These are phyloP conservation scores for Aplosporella prunicola DNA, from an alignment of 2,329 filamentous ascomycete species.

Conservation along the genomic window DNA sequence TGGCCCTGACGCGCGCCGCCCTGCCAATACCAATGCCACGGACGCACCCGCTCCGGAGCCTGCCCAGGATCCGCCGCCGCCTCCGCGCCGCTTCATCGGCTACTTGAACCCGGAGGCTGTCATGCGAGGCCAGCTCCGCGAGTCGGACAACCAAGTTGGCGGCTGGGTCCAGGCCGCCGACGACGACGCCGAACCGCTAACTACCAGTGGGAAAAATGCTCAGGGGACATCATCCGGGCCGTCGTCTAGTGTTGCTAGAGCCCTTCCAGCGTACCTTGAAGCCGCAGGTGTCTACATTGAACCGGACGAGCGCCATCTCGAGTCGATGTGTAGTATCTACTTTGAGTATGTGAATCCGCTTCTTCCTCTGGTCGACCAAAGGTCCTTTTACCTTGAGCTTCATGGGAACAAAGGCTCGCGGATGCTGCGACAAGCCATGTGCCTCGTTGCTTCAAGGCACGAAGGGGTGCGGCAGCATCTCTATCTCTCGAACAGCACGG, in stretches of 20 bases:
- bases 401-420: constrained; percentile 27
- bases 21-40: no score
- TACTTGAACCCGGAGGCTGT: constrained; percentile 40
- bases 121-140: constrained; percentile 31
- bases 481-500: constrained; percentile 26
- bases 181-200: neutral
- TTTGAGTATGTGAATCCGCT: constrained; percentile 38
- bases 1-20: no score
- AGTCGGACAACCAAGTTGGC: constrained; percentile 20
- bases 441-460: constrained; percentile 40
- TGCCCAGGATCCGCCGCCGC: constrained; percentile 16
- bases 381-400: constrained; percentile 31
- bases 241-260: constrained; percentile 20
- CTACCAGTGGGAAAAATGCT: no score
- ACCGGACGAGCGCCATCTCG: constrained; percentile 26
- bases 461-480: constrained; percentile 32
- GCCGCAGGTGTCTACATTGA: constrained; percentile 27
- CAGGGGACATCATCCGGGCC: no score
- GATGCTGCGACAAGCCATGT: constrained; percentile 37
- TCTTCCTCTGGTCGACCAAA: constrained; percentile 37
- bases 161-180: constrained; percentile 23
- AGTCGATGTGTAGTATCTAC: constrained; percentile 36
- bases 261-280: constrained; percentile 28
- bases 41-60: neutral
- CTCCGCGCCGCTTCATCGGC: constrained; percentile 32